phyloP scores from a whole-genome alignment of 2,329 filamentous ascomycete genomes.

The Arthrobotrys entomopaga region DNA sequence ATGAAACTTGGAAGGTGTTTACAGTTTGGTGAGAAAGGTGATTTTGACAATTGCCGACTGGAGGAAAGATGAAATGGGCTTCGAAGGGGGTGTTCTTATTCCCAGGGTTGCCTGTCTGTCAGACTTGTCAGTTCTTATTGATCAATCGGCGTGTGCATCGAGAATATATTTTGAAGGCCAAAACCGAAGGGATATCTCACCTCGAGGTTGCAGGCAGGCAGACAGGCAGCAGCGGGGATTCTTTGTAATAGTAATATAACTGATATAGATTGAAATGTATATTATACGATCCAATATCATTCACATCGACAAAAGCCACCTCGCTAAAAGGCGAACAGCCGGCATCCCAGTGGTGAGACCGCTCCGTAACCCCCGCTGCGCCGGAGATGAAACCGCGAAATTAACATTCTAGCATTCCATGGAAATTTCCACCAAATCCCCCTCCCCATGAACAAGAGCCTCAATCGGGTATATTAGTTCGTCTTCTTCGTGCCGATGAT shows the following conservation, averaged over 20 bases:
- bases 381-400: conserved; percentile 51
- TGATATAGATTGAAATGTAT: background rate
- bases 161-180: too few species aligned
- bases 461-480: conserved; percentile 4
- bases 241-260: background rate
- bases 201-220: conserved; percentile 14
- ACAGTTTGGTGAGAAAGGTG: conserved; percentile 22
- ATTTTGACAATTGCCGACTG: conserved; percentile 14
- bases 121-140: too few species aligned
- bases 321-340: conserved; percentile 49
- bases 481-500: conserved; percentile 22
- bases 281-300: conserved; percentile 1
- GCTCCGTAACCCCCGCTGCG: conserved; percentile 41
- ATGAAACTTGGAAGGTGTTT: conserved; percentile 54
- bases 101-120: conserved; percentile 3
- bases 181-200: background rate
- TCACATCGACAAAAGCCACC: conserved; percentile 28
- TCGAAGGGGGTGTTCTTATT: conserved; percentile 31
- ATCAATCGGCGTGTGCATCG: too few species aligned
- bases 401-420: background rate
- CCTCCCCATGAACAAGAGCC: conserved; percentile 31
- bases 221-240: conserved; percentile 21
- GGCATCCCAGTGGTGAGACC: conserved; percentile 45
- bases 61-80: conserved; percentile 23
- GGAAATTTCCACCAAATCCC: conserved; percentile 36